Evolutionary conservation across 768 basidiomycete genomes (phyloP), one percentile per base, ranked within the genome.

Genomic region (Gloeostereum incarnatum): DNA sequence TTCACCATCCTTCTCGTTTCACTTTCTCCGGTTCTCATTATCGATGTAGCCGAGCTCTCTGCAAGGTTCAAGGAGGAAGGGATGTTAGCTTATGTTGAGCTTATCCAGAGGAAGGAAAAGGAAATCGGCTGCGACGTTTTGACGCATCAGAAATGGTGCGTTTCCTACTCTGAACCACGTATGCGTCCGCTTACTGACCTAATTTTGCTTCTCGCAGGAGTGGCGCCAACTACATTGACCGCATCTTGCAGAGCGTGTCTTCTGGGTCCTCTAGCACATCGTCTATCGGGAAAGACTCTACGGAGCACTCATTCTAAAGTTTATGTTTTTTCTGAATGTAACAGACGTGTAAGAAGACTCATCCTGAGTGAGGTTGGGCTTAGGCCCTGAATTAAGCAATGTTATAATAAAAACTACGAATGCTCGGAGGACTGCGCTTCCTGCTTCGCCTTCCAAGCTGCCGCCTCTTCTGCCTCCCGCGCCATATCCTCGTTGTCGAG

Each of bases 131-230:
- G 83, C 43, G 90, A 94, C 55, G 89, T 94, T 22, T 65, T 93
- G 33, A 94, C 86, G 2, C 90, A 94, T 58, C 90, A 94, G 63
- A 93, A 91, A 70, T 96, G 91, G 90, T 79, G 27, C 41, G 70
- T 59, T 14, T 27, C 8, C 6, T 5, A 16, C 36, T 31, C 18
- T 25, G 31, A 16, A 30, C 9, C 26, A 6, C 17, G 7, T 27
- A 19, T 19, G 19, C 31, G 10, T 32, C 21, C 3, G 10, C 16
- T 32, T 30, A 21, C 17, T 38, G 25, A 20, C 9, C 33, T 10
- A 34, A 27, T 29, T 27, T 32, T 27, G 33, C 17, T 30, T 36
- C 31, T 26, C 47, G 5, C 49, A 87, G 83, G 84, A 90, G 88
- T 45, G 90, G 91, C 24, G 90, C 90, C 17, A 85, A 83, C 52